phyloP scores from a whole-genome alignment of 306 rosid species.

The Citrullus colocynthis region DNA sequence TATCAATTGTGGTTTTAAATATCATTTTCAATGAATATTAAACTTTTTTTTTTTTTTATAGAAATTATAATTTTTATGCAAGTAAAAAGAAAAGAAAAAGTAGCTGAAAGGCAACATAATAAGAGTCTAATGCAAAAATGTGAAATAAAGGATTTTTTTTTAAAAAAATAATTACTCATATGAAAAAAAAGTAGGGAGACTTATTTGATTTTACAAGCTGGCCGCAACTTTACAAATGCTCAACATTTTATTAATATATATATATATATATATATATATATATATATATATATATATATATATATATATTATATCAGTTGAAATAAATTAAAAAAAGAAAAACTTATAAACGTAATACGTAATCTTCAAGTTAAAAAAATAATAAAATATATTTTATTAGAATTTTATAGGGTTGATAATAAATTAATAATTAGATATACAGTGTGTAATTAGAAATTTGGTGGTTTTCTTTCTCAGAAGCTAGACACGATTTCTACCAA shows the following conservation, averaged over 20 bases:
- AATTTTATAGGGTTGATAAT: background rate
- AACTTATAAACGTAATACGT: background rate
- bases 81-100: background rate
- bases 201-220: background rate
- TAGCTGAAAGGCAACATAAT: background rate
- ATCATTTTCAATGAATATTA: background rate
- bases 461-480: too few species aligned
- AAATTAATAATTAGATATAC: background rate
- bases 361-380: background rate
- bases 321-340: background rate
- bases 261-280: too few species aligned
- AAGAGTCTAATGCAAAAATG: background rate
- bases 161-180: background rate
- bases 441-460: too few species aligned
- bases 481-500: too few species aligned
- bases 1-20: background rate
- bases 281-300: too few species aligned
- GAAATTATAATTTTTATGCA: background rate
- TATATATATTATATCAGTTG: too few species aligned
- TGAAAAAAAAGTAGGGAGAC: background rate
- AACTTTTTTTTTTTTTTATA: background rate
- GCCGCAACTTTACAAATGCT: background rate
- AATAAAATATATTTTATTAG: background rate
- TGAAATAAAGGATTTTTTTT: background rate
- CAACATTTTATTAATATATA: background rate